Base-by-base conservation (phyloP, 1,284 basidiomycete genomes). In the Sparassis latifolia region DNA sequence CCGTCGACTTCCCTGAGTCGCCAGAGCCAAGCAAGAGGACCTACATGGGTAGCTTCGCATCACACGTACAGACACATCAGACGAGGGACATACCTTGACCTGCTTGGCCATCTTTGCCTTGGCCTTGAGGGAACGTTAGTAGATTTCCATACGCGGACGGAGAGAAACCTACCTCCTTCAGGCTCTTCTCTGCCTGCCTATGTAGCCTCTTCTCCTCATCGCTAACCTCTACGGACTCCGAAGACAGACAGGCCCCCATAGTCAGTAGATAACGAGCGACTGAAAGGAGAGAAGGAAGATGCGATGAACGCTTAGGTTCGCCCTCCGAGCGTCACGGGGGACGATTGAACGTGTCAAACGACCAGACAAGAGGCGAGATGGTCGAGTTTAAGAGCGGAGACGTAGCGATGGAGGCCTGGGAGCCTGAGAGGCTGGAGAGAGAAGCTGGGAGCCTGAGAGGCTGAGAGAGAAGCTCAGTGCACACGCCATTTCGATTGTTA, bases 1-100 rank as follows among this genome's bases (percentile, higher is more conserved):
- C 78, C 3, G 94, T 97, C 9, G 89, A 92, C 70, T 97, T 97
- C 42, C 94, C 94, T 33, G 87, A 91, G 64, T 96, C 94, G 37
- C 94, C 94, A 42, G 94, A 94, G 37, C 94, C 94, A 32, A 97
- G 77, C 29, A 97, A 76, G 48, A 97, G 75, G n/a, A 89, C 86
- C 86, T 88, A 56, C 27, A 20, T 37, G 6, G 35, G 6, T 6
- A 37, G 35, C 7, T 37, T 12, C 35, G 7, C 6, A 37, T 37
- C 7, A 37, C 35, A 12, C 6, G 12, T 6, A 12, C 35, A 37
- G 35, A 12, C 35, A 37, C 12, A 37, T 12, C 6, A 37, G 20
- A 20, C 35, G 12, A 12, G 35, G 12, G 7, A 37, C 35, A 28
- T 49, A 91, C 85, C 79, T 94, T 93, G 71, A 93, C 87, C 63